Evolutionary conservation across 1,284 basidiomycete species (phyloP).

Genomic region (Trametes polyzona): DNA sequence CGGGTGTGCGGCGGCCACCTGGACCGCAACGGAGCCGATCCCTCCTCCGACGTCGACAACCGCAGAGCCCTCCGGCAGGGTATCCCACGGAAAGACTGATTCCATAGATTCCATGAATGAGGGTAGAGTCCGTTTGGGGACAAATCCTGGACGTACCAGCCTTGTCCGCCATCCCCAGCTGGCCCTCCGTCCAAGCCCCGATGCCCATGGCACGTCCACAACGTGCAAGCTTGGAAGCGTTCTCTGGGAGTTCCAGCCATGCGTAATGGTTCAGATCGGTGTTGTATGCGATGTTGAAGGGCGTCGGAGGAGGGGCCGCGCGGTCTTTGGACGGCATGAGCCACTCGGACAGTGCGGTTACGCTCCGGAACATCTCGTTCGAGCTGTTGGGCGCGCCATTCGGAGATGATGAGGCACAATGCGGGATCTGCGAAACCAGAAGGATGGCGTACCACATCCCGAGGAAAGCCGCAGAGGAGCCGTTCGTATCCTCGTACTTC

Average conservation of each 20-base stretch:
- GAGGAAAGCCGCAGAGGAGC: slow-evolving; percentile 30
- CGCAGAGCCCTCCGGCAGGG: slow-evolving; percentile 48
- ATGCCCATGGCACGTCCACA: slow-evolving; percentile 31
- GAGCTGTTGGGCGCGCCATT: slow-evolving; percentile 12
- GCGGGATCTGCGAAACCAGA: neutral
- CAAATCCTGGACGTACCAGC: neutral
- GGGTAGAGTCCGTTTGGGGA: slow-evolving; percentile 11
- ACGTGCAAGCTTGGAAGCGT: slow-evolving; percentile 21
- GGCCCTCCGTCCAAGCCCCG: slow-evolving; percentile 23
- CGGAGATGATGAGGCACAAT: slow-evolving; percentile 29
- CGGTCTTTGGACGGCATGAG: slow-evolving; percentile 15
- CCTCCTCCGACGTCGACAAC: slow-evolving; percentile 79
- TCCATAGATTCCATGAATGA: neutral
- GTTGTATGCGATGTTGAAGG: slow-evolving; percentile 32
- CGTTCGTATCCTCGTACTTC: slow-evolving; percentile 33
- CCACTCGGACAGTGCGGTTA: slow-evolving; percentile 13
- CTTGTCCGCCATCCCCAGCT: slow-evolving; percentile 41
- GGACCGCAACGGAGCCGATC: slow-evolving; percentile 69
- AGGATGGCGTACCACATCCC: neutral
- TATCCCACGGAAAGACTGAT: slow-evolving; percentile 65
- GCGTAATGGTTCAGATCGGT: slow-evolving; percentile 26
- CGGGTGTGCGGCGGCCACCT: slow-evolving; percentile 60
- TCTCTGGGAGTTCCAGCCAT: slow-evolving; percentile 32
- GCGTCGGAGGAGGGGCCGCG: slow-evolving; percentile 35
- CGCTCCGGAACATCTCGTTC: slow-evolving; percentile 8